Evolutionary conservation across 805 yeast genomes (phyloP).

Genomic region (Sugiyamaella valdiviana): DNA sequence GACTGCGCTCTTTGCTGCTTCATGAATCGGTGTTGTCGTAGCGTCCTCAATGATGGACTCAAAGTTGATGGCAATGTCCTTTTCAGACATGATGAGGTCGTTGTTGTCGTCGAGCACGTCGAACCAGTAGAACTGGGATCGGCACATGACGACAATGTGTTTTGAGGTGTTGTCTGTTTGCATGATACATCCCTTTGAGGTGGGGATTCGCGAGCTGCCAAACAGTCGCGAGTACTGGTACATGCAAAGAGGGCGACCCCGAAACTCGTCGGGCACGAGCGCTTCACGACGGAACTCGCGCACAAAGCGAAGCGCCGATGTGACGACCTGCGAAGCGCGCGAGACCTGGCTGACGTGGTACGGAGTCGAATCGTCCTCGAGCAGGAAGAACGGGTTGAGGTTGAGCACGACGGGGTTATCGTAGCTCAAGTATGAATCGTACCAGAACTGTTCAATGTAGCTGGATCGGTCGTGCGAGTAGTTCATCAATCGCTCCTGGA

Average conservation of each 20-base stretch:
- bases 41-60: slow-evolving; percentile 75
- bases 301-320: slow-evolving; percentile 71
- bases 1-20: slow-evolving; percentile 69
- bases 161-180: slow-evolving; percentile 70
- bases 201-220: slow-evolving; percentile 85
- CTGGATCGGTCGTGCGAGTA: slow-evolving; percentile 63
- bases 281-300: slow-evolving; percentile 72
- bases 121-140: slow-evolving; percentile 92
- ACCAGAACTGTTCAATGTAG: slow-evolving; percentile 93
- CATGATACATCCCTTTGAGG: slow-evolving; percentile 74
- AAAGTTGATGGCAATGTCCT: slow-evolving; percentile 68
- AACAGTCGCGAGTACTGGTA: slow-evolving; percentile 82
- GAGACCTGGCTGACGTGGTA: slow-evolving; percentile 46
- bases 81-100: slow-evolving; percentile 66
- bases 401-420: slow-evolving; percentile 81
- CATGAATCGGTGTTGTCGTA: slow-evolving; percentile 41
- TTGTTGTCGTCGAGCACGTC: slow-evolving; percentile 75
- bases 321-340: slow-evolving; percentile 73
- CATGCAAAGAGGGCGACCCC: slow-evolving; percentile 69
- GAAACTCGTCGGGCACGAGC: slow-evolving; percentile 61
- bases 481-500: slow-evolving; percentile 57
- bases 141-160: slow-evolving; percentile 75
- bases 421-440: slow-evolving; percentile 77
- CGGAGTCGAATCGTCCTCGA: slow-evolving; percentile 84
- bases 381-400: slow-evolving; percentile 80